phyloP scores from a whole-genome alignment of 768 basidiomycete genomes.

The Tremella mesenterica region DNA sequence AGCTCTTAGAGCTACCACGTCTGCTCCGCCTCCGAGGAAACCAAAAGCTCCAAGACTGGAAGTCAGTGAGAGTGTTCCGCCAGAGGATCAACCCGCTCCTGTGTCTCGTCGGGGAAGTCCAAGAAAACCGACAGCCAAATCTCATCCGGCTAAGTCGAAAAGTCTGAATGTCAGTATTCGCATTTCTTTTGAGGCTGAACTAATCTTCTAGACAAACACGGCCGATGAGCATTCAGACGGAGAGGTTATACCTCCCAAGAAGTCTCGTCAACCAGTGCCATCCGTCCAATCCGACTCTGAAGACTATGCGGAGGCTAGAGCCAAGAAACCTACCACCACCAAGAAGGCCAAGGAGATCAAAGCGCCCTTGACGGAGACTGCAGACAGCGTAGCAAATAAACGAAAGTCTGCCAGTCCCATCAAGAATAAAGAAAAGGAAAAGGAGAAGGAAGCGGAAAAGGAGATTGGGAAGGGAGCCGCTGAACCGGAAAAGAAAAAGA shows the following conservation, averaged over 20 bases:
- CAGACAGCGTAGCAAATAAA: slow-evolving; percentile 6
- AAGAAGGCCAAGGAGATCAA: slow-evolving; percentile 12
- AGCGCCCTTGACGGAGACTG: slow-evolving; percentile 7
- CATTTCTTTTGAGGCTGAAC: no score
- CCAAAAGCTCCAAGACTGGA: background rate
- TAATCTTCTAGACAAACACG: no score
- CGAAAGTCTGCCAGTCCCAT: background rate
- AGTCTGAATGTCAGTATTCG: slow-evolving; percentile 11
- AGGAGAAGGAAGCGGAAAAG: slow-evolving; percentile 1
- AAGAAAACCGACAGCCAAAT: slow-evolving; percentile 1
- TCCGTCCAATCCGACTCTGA: slow-evolving; percentile 3
- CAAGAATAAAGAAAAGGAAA: slow-evolving; percentile 4
- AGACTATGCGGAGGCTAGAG: background rate
- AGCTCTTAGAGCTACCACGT: no score
- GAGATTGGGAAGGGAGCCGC: background rate
- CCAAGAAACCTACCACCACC: no score
- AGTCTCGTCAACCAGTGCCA: slow-evolving; percentile 13
- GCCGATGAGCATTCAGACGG: no score
- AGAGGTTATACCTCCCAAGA: slow-evolving; percentile 11
- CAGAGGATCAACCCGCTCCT: background rate
- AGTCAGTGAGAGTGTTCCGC: background rate
- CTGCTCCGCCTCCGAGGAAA: background rate
- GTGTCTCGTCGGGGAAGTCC: background rate
- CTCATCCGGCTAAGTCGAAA: slow-evolving; percentile 10
- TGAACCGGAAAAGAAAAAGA: slow-evolving; percentile 37